Percentiles rank a stretch among this genome's conserved stretches.
Evolutionary conservation across 179 eudicot genomes (phyloP).

Genomic region (Beta macrorhiza): DNA sequence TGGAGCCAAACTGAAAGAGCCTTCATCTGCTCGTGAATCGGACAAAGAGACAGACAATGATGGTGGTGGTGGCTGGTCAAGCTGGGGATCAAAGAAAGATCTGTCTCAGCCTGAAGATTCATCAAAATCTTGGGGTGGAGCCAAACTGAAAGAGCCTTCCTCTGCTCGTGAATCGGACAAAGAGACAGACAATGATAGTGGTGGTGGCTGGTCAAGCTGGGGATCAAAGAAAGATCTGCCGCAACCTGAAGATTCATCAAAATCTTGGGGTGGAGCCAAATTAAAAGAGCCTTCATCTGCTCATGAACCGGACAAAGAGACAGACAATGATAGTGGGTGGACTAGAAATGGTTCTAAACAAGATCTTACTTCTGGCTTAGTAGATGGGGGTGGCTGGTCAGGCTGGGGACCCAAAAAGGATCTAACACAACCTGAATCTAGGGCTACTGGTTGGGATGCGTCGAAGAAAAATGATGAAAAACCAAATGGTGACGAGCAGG

Average conservation of each 20-base stretch:
- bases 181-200: constrained; percentile 6
- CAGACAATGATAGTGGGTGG: constrained; percentile 14
- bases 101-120: constrained; percentile 21
- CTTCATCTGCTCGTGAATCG: constrained; percentile 22
- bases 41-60: constrained; percentile 1
- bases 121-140: constrained; percentile 11
- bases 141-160: constrained; percentile 9
- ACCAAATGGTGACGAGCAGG: neutral
- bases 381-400: neutral
- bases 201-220: constrained; percentile 34
- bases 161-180: constrained; percentile 25
- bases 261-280: constrained; percentile 7
- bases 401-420: too few relatives aligned
- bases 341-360: neutral
- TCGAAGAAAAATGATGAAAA: too few relatives aligned
- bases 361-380: neutral
- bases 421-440: neutral
- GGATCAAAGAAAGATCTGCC: constrained; percentile 19
- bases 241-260: constrained; percentile 21
- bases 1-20: constrained; percentile 1
- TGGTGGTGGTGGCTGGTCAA: constrained; percentile 21
- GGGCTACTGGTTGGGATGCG: constrained; percentile 13
- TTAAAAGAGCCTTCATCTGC: constrained; percentile 17
- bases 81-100: constrained; percentile 32
- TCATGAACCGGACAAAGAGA: constrained; percentile 20